phyloP scores from a whole-genome alignment of 2,329 filamentous ascomycete genomes.

The Chaetoscypha palmicola region DNA sequence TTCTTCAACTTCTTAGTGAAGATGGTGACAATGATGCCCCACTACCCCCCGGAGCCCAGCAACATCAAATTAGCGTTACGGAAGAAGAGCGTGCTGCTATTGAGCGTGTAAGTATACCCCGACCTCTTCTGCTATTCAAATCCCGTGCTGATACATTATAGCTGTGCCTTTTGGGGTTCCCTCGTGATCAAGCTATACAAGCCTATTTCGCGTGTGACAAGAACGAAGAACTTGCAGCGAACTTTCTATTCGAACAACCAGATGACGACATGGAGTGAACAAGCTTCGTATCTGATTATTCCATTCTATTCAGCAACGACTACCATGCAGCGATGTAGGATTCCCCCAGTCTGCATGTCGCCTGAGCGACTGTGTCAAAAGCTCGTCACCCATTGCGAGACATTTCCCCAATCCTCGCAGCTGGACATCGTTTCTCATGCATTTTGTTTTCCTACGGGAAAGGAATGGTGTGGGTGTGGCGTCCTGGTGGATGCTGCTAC shows the following conservation, averaged over 20 bases:
- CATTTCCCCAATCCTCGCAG: too few species aligned
- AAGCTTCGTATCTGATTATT: constrained; percentile 11
- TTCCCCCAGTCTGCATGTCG: not conserved
- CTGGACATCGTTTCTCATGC: too few species aligned
- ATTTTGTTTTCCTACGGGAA: constrained; percentile 1
- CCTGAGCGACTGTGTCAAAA: not conserved
- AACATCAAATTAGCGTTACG: constrained; percentile 68
- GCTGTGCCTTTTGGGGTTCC: constrained; percentile 89
- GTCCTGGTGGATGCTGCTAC: constrained; percentile 6
- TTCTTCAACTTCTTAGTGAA: constrained; percentile 83
- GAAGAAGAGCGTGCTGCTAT: constrained; percentile 97
- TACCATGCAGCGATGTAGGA: constrained; percentile 5
- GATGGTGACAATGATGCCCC: constrained; percentile 77
- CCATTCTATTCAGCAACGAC: constrained; percentile 10
- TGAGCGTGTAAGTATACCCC: constrained; percentile 64
- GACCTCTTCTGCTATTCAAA: too few species aligned
- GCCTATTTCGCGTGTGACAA: constrained; percentile 99
- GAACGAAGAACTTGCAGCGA: constrained; percentile 96
- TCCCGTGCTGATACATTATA: too few species aligned
- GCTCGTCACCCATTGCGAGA: not conserved
- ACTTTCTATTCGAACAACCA: constrained; percentile 96
- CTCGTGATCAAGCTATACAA: constrained; percentile 88
- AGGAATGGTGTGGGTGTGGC: constrained; percentile 6
- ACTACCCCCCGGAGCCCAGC: constrained; percentile 79
- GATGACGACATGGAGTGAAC: constrained; percentile 60